Evolutionary conservation across 108 stramenopile species (phyloP), one percentile per base, ranked within the genome.

Genomic region (Mediolabrus comicus): DNA sequence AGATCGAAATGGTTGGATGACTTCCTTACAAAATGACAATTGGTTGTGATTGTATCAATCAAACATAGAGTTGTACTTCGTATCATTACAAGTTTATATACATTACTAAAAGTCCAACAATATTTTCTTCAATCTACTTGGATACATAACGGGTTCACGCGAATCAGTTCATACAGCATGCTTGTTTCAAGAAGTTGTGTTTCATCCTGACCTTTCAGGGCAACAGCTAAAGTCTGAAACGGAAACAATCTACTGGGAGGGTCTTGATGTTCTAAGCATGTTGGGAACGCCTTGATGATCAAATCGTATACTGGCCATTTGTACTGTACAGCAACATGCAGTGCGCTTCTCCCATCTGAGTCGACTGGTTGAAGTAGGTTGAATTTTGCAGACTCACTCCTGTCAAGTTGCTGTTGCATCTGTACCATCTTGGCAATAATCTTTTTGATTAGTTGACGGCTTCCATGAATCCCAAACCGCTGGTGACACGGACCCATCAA

Each of bases 261-360:
- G 57, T 70, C 75, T 19, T 55, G 67, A 10, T 53, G 30, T 35
- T 70, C 75, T 58, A 77, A 52, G 11, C 46, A 41, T 19, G 59
- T 59, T 27, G 75, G 75, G 22, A 53, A 52, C 10, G 53, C 63
- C 29, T 65, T 56, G 49, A 59, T 33, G 34, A 77, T 62, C 1
- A 77, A 28, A 49, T 77, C 75, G 59, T 77, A 70, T 14, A 77
- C 68, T 7, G 75, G 75, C 75, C 75, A 77, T 59, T 70, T 65
- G 32, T 64, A 34, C 46, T 64, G 68, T 11, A 77, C 56, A 59
- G 75, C 68, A 36, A 70, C 24, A 60, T 77, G 75, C 11, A 77
- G 17, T 22, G 68, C 75, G 11, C 62, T 69, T 13, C 69, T 68
- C 19, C 75, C 75, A 41, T 51, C 2, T 3, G 38, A 19, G 28